Evolutionary conservation across 371 early-diverging fungal species (phyloP), one percentile per base, ranked within the genome.

Genomic region (Catenaria anguillulae): DNA sequence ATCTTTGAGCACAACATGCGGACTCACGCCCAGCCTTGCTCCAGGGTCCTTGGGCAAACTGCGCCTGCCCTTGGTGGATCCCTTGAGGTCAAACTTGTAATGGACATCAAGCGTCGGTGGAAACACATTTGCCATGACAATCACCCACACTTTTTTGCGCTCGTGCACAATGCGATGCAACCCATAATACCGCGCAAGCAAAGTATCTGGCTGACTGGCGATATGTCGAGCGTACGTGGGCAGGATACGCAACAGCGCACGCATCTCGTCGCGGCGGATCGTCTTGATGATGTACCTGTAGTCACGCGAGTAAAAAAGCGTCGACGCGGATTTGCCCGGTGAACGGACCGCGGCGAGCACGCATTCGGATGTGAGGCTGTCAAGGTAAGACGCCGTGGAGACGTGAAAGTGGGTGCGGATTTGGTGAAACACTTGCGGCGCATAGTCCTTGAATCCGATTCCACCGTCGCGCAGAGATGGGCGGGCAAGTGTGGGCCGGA

Each of bases 401-500:
- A 97, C 84, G 52, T 83, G 78, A 69, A 92, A 94, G 21, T 78
- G 77, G 56, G 90, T 86, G 35, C 97, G 76, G 56, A 95, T 76
- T 62, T 79, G 70, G 50, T 93, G 83, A 68, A 97, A 97, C 23
- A 92, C 92, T 89, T 90, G 90, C 15, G 94, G 96, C 4, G 93
- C 90, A 70, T 96, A 96, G 70, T 97, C 96, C 69, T 95, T 97
- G 70, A 96, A 97, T n/a, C n/a, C n/a, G n/a, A n/a, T n/a, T n/a
- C n/a, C 90, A 31, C 94, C 81, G 36, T 87, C 84, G 4, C 89
- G 81, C 10, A 5, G 40, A 40, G 10, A 17, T 40, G 17, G 40
- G 23, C 48, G 40, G 40, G 10, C 40, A 10, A 5, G 40, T 40
- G 10, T 5, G 40, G 10, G 17, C 10, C 40, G 40, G 40, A 5